Base-by-base conservation (phyloP, 441 rosid genomes). In the Erysimum cheiri region DNA sequence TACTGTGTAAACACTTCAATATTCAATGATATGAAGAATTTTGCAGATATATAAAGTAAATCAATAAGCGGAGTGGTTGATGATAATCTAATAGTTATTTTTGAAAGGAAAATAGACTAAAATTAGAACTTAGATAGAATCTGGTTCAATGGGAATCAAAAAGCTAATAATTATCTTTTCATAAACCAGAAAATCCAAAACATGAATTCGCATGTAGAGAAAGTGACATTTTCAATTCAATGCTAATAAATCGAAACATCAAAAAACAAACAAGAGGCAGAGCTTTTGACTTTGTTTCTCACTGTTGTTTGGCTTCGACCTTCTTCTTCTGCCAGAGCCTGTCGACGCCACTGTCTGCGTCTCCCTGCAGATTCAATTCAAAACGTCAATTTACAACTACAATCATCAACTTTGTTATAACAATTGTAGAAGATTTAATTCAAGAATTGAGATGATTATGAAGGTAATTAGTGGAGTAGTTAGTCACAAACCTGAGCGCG, bases 281-380 rank as follows among this genome's bases (percentile, higher is more conserved):
- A 40, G 36, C 49, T 22, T 8, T n/a, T 5, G 3, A 49, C 22
- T 31, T 29, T 19, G 0, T 11, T 14, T 6, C 37, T 62, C 46
- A 64, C 19, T 15, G 70, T 73, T 91, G 93, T 56, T 82, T 80
- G 29, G 83, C 56, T 71, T 93, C 97, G 32, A 76, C 78, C 69
- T 81, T 90, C 87, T 89, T 91, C 90, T 88, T 89, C 73, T 83
- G 90, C 96, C 96, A 91, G 8, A 91, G 93, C 84, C 96, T 85
- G 81, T 93, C 97, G 0, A 91, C 43, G 9, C 83, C 95, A 74
- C 98, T 87, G 76, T 93, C 97, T 3, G 89, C 98, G 40, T 93
- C 97, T 44, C 97, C 98, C 96, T 89, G 80, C 29, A 80, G 41
- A 62, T 56, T 54, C 43, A 36, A 8, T 17, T 17, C 32, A 54